These are phyloP conservation scores for Aristolochia contorta DNA, from an alignment of 164 flowering plant species.

Conservation along the genomic window DNA sequence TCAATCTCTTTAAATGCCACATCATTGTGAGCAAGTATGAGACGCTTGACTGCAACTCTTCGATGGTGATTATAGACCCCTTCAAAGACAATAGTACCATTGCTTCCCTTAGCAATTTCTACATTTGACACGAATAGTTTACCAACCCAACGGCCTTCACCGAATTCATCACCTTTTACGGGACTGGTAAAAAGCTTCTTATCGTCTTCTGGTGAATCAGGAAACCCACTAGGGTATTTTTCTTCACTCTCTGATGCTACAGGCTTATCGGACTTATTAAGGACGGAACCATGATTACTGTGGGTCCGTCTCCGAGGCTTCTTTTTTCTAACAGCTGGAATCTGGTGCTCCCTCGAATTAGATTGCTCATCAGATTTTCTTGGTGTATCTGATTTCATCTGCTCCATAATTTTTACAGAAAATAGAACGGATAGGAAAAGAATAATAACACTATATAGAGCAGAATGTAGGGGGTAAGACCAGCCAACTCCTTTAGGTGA, in stretches of 20 bases:
- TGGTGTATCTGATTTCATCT: conserved; percentile 4
- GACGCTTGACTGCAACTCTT: conserved; percentile 85
- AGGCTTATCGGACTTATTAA: conserved; percentile 12
- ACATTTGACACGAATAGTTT: conserved; percentile 43
- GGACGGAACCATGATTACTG: conserved; percentile 15
- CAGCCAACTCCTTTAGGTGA: neutral
- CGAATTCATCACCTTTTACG: conserved; percentile 18
- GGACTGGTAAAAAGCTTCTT: conserved; percentile 8
- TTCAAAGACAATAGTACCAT: conserved; percentile 83
- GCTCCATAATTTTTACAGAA: conserved; percentile 5
- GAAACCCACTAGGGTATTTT: conserved; percentile 8
- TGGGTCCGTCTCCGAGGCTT: conserved; percentile 32
- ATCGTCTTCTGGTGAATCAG: conserved; percentile 14
- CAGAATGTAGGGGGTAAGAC: conserved; percentile 1
- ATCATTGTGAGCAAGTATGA: conserved; percentile 68
- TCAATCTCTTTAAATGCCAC: conserved; percentile 84
- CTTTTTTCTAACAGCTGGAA: conserved; percentile 33
- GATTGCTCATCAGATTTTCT: conserved; percentile 7
- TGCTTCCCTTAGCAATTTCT: conserved; percentile 93
- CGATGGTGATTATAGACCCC: conserved; percentile 71
- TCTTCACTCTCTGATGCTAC: conserved; percentile 14
- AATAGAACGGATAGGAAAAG: conserved; percentile 4
- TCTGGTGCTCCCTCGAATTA: conserved; percentile 12
- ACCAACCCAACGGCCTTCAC: conserved; percentile 52
- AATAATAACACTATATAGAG: neutral